Evolutionary conservation across 345 rosid species (phyloP), one percentile per base, ranked within the genome.

Genomic region (Physaria fendleri): DNA sequence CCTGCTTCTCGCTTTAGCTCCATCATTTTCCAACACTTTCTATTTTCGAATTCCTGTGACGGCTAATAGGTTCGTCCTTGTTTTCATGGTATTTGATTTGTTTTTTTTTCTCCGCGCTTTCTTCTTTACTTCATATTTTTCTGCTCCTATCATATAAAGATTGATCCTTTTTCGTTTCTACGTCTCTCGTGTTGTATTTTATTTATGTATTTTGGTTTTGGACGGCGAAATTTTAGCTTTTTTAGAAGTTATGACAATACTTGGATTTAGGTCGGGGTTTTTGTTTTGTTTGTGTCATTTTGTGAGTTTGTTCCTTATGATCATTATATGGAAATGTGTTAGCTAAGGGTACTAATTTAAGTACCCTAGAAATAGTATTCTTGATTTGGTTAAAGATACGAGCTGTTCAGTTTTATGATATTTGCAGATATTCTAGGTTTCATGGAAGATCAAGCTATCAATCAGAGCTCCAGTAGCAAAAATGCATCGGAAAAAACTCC

Each of bases 381-480:
- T 20, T 54, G 16, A 44, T 55, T 55, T 54, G 56, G 10, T 22
- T 5, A 60, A 52, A 37, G 2, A 53, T 17, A 11, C 2, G 3
- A 61, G 13, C 25, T 39, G 9, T 51, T 22, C 41, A 29, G 17
- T 39, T 39, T 16, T 32, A 2, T 22, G 2, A 22, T 3, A 32
- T 11, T 8, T n/a, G n/a, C n/a, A n/a, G 4, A 16, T 16, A 71
- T 40, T 65, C 12, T 56, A 27, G 66, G 59, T 8, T 68, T 63
- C 64, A 89, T 93, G 99, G 97, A 76, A 9, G 83, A 83, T 55
- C 82, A 75, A 51, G 33, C 68, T 33, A 38, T 62, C 11, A 63
- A 70, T 57, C 83, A 78, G 65, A 77, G 86, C 70, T 74, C 93
- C 9, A 75, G 79, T 68, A 65, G 73, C 63, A 72, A 72, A 72